Evolutionary conservation across 2,329 filamentous ascomycete species (phyloP).

Genomic region (Trichoderma aggressivum): DNA sequence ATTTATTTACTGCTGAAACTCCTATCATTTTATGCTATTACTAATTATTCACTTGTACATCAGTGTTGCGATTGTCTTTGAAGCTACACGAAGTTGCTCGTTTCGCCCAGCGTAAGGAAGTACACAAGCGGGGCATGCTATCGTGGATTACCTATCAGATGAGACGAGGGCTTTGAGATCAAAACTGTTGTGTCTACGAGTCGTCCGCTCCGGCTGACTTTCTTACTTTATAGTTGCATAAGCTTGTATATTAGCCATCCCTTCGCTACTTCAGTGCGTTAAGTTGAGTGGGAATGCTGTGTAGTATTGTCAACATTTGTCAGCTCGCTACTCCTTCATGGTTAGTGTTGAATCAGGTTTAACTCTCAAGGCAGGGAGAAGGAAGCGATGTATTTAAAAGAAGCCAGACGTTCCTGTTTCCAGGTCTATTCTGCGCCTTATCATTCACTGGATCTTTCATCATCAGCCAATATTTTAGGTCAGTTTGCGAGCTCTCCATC

Average conservation of each 20-base stretch:
- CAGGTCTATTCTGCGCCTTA: not conserved
- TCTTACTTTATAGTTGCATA: not conserved
- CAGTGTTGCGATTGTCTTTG: not conserved
- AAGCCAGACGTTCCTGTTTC: not conserved
- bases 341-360: not conserved
- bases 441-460: not conserved
- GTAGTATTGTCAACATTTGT: not conserved
- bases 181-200: not conserved
- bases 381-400: not conserved
- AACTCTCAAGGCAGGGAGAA: not conserved
- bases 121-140: not conserved
- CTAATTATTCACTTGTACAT: not conserved
- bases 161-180: not conserved
- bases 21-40: not conserved
- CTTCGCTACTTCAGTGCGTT: not conserved
- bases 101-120: not conserved
- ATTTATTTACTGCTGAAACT: not conserved
- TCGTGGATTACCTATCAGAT: not conserved
- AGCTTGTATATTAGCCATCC: not conserved
- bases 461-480: not conserved
- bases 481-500: not conserved
- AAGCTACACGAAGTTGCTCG: not conserved
- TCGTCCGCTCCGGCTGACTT: conserved; percentile 9
- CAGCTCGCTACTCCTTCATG: not conserved
- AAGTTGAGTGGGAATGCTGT: not conserved